Evolutionary conservation across 2,329 filamentous ascomycete species (phyloP), one percentile per base, ranked within the genome.

Genomic region (Fusarium beomiforme): DNA sequence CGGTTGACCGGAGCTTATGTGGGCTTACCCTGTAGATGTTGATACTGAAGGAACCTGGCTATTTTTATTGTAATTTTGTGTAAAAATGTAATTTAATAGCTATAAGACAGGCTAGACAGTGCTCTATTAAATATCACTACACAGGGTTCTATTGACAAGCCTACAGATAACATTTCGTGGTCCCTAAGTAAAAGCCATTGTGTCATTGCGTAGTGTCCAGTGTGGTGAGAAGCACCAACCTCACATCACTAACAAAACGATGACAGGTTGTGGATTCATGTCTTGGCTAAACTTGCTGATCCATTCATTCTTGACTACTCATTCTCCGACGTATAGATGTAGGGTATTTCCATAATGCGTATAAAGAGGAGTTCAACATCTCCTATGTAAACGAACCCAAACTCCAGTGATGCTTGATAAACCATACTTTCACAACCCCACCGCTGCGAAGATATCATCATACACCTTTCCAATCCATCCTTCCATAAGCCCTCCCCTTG

Each of bases 391-490:
- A 64, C 56, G 36, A 68, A 61, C 36, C 63, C 73, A 60, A 76
- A 76, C 75, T 76, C 75, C 75, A 53, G 59, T 39, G 57, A 71
- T 69, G 60, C 59, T 51, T 29, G 49, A 67, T 46, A 39, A 34
- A 37, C 29, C 37, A 31, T 23, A 12, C 11, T 36, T 54, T 75
- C 62, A 82, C 49, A 82, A 55, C 8, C 79, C 77, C 10, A 80
- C 73, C 33, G 68, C 69, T 3, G 76, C 75, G 68, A 81, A 81
- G 53, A 97, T 84, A 53, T 89, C 87, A 82, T 98, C 92, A 81
- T 95, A 97, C 53, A 92, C 86, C 73, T 86, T 91, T 4, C 90
- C 93, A 59, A 97, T 86, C 94, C 94, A 98, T 0, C 94, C 94
- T 7, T 87, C 83, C 3, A 89, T 90, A 67, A 84, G 80, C 0